Percentiles rank a stretch among this genome's conserved stretches.
Evolutionary conservation across 257 asterid genomes (phyloP).

Genomic region (Solanum dulcamara): DNA sequence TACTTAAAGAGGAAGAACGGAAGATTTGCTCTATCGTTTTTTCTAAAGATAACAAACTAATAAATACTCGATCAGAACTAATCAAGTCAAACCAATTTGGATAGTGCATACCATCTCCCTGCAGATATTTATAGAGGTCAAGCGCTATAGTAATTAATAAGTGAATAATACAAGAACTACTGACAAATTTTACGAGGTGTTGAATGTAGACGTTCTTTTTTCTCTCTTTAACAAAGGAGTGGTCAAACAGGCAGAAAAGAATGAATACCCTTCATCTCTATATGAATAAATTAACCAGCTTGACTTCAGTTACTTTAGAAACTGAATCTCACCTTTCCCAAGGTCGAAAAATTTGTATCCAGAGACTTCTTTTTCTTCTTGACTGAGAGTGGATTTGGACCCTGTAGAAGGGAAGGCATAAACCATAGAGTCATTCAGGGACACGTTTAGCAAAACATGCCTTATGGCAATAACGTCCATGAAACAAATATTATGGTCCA

Average conservation of each 20-base stretch:
- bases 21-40: background rate
- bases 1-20: background rate
- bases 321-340: slow-evolving; percentile 39
- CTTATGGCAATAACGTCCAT: background rate
- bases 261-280: background rate
- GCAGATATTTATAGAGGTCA: background rate
- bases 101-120: background rate
- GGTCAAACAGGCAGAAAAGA: background rate
- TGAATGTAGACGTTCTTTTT: background rate
- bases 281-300: background rate
- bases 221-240: background rate
- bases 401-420: slow-evolving; percentile 34
- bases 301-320: background rate
- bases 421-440: background rate
- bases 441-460: background rate
- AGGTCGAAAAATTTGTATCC: slow-evolving; percentile 14
- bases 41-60: background rate
- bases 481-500: background rate
- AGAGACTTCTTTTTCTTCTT: slow-evolving; percentile 41
- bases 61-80: background rate
- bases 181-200: background rate
- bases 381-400: slow-evolving; percentile 89
- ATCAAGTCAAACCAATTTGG: background rate
- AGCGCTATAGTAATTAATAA: background rate
- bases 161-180: background rate